Evolutionary conservation across 2,329 filamentous ascomycete genomes (phyloP).

Genomic region (Cercospora sesami): DNA sequence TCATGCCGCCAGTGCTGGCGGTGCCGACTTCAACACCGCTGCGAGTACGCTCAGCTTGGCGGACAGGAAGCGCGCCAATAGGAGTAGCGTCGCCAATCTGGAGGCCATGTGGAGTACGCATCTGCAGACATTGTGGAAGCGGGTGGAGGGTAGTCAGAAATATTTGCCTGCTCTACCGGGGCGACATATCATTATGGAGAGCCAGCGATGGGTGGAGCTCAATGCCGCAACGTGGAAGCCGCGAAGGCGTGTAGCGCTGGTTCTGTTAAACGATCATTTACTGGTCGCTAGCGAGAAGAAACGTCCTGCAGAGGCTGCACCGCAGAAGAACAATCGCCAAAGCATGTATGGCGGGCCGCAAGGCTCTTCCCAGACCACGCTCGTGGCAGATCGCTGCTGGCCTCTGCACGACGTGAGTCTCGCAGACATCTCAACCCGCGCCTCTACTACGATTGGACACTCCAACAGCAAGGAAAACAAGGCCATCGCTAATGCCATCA

Average conservation of each 20-base stretch:
- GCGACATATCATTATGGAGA: slow-evolving; percentile 92
- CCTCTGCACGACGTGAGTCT: slow-evolving; percentile 89
- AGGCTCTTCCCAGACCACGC: slow-evolving; percentile 55
- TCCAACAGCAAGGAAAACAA: slow-evolving; percentile 54
- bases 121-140: slow-evolving; percentile 84
- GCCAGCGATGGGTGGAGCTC: slow-evolving; percentile 89
- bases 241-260: slow-evolving; percentile 81
- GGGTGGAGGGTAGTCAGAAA: slow-evolving; percentile 96
- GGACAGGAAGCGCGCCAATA: slow-evolving; percentile 66
- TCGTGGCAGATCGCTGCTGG: slow-evolving; percentile 94
- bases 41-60: slow-evolving; percentile 37
- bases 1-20: slow-evolving; percentile 48
- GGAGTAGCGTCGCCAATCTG: slow-evolving; percentile 80
- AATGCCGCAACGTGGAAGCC: slow-evolving; percentile 98
- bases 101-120: slow-evolving; percentile 69
- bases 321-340: slow-evolving; percentile 32
- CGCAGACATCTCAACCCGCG: slow-evolving; percentile 69
- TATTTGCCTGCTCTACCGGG: slow-evolving; percentile 87
- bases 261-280: slow-evolving; percentile 90
- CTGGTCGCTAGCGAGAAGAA: slow-evolving; percentile 93
- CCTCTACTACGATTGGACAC: slow-evolving; percentile 28
- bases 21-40: slow-evolving; percentile 40
- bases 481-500: slow-evolving; percentile 73
- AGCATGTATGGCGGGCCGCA: slow-evolving; percentile 46
- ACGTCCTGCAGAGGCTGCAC: slow-evolving; percentile 49